These are phyloP conservation scores for Circinella minor DNA, from an alignment of 371 early-diverging fungal species.

Conservation along the genomic window DNA sequence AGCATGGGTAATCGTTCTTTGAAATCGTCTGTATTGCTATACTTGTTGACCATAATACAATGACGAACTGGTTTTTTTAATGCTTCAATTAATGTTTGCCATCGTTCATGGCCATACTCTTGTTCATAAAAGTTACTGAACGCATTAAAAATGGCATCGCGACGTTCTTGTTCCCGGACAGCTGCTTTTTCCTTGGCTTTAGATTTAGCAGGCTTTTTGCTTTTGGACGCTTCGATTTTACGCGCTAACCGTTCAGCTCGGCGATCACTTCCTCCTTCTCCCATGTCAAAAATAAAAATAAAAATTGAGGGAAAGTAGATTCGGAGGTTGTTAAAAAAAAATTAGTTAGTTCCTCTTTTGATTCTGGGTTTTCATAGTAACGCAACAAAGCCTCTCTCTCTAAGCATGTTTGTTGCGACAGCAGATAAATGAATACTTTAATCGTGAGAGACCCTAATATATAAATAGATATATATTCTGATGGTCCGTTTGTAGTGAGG, in stretches of 20 bases:
- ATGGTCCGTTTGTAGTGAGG: too few relatives aligned
- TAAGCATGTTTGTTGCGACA: too few relatives aligned
- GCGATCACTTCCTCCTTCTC: background rate
- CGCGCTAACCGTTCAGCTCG: slow-evolving; percentile 3
- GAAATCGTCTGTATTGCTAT: slow-evolving; percentile 28
- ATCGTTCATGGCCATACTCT: slow-evolving; percentile 58
- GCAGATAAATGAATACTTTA: too few relatives aligned
- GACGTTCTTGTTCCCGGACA: slow-evolving; percentile 36
- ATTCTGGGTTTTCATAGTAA: too few relatives aligned
- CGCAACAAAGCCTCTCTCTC: too few relatives aligned
- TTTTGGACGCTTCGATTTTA: background rate
- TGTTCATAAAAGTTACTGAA: slow-evolving; percentile 51
- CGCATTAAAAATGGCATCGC: slow-evolving; percentile 33
- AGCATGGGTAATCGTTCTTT: background rate
- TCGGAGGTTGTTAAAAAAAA: background rate
- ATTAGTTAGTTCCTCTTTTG: too few relatives aligned
- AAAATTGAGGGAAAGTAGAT: background rate
- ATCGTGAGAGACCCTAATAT: too few relatives aligned
- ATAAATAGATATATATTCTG: too few relatives aligned
- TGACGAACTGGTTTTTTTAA: slow-evolving; percentile 50
- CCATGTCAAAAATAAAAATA: slow-evolving; percentile 7
- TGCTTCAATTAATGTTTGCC: slow-evolving; percentile 49
- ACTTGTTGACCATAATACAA: slow-evolving; percentile 59
- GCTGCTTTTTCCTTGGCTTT: slow-evolving; percentile 46
- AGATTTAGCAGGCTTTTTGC: slow-evolving; percentile 15